A percentile compares a stretch with the other conserved stretches of the same genome.
Evolutionary conservation across 768 basidiomycete genomes (phyloP).

Genomic region (Russula sp.): DNA sequence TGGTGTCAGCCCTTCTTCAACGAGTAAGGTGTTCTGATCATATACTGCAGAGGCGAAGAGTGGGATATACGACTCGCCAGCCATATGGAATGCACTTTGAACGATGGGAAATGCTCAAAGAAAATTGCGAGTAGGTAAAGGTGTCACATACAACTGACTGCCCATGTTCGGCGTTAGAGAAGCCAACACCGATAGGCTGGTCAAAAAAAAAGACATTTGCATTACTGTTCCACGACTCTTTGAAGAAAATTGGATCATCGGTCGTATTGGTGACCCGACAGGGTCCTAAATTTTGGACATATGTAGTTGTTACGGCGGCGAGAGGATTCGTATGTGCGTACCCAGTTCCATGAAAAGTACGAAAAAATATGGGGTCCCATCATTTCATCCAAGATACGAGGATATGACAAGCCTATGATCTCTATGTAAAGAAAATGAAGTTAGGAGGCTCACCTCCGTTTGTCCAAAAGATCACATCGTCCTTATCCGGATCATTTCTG

Average conservation of each 20-base stretch:
- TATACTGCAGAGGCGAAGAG: constrained; percentile 42
- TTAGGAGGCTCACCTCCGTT: constrained; percentile 30
- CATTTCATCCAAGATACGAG: constrained; percentile 18
- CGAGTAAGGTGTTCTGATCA: constrained; percentile 39
- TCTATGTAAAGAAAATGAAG: constrained; percentile 5
- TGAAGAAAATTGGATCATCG: constrained; percentile 41
- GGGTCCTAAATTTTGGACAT: constrained; percentile 41
- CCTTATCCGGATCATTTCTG: constrained; percentile 28
- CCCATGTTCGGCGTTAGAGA: constrained; percentile 47
- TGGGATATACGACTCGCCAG: constrained; percentile 43
- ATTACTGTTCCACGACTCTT: constrained; percentile 60
- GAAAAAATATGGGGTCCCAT: neutral
- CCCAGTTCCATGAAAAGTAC: constrained; percentile 43
- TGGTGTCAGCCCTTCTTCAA: constrained; percentile 40
- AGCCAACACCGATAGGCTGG: constrained; percentile 34
- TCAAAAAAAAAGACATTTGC: constrained; percentile 49
- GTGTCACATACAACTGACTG: constrained; percentile 42
- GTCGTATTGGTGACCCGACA: constrained; percentile 52
- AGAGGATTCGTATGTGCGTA: constrained; percentile 40
- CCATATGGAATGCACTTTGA: constrained; percentile 45
- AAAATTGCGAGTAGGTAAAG: constrained; percentile 41
- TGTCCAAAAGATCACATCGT: constrained; percentile 32
- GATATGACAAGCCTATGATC: constrained; percentile 5
- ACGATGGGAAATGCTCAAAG: constrained; percentile 65
- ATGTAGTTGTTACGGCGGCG: neutral